phyloP scores from a whole-genome alignment of 177 flowering plant genomes.

The Telopea speciosissima region DNA sequence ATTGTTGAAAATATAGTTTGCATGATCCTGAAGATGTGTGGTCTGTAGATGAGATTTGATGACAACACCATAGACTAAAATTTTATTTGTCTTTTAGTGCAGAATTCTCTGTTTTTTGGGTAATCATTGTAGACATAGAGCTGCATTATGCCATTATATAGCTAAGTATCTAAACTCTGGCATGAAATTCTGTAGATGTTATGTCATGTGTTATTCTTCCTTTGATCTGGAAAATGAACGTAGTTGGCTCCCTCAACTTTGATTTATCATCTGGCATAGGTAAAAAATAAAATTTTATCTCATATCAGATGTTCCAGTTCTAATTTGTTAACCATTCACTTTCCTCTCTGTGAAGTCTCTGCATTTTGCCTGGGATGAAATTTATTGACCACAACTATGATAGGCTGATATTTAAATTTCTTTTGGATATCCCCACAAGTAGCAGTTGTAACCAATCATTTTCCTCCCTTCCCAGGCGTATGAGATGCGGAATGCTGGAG shows the following conservation, averaged over 20 bases:
- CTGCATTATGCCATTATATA: neutral
- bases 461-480: slow-evolving; percentile 50
- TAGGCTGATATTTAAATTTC: too few relatives aligned
- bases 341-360: neutral
- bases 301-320: neutral
- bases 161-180: neutral
- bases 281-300: neutral
- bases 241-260: neutral
- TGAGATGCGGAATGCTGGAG: slow-evolving; percentile 89
- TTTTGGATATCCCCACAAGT: neutral
- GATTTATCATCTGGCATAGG: neutral
- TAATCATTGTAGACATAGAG: neutral
- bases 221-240: neutral
- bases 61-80: neutral
- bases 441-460: neutral
- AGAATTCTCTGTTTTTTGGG: neutral
- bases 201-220: neutral
- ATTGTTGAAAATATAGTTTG: too few relatives aligned
- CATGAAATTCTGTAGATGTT: neutral
- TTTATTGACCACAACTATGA: neutral
- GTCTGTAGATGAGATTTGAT: too few relatives aligned
- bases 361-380: neutral
- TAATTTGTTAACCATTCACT: neutral
- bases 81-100: neutral
- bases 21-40: neutral